Percentiles rank a stretch among this genome's conserved stretches.
phyloP scores from a whole-genome alignment of 2,329 filamentous ascomycete species.

The Dactylellina parvicollis region DNA sequence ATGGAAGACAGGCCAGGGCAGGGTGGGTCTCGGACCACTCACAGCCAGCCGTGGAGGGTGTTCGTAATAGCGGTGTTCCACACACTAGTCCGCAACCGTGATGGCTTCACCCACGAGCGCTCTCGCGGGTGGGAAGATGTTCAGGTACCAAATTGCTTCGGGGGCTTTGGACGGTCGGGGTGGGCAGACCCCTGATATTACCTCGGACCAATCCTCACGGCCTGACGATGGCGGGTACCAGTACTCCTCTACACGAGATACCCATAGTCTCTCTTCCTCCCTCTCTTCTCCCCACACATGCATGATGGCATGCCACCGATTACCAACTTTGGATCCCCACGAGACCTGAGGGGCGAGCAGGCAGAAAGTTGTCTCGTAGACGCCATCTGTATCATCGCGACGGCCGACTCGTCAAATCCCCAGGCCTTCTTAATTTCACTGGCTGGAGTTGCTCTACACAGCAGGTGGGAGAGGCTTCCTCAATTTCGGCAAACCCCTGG shows the following conservation, averaged over 20 bases:
- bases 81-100: conserved; percentile 20
- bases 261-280: not conserved
- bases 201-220: conserved; percentile 45
- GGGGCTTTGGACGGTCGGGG: conserved; percentile 51
- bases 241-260: conserved; percentile 1
- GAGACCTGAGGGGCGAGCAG: conserved; percentile 6
- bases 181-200: conserved; percentile 35
- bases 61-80: conserved; percentile 18
- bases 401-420: conserved; percentile 18
- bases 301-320: not conserved
- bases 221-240: conserved; percentile 12
- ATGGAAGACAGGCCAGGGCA: conserved; percentile 47
- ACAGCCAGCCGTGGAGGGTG: conserved; percentile 18
- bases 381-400: conserved; percentile 48
- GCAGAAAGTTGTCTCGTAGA: conserved; percentile 47
- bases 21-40: conserved; percentile 51
- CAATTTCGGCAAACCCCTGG: conserved; percentile 51
- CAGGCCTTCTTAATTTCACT: conserved; percentile 43
- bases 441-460: conserved; percentile 50
- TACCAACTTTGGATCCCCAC: conserved; percentile 30
- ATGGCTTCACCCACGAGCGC: conserved; percentile 8
- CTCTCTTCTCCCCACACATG: not conserved
- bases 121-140: conserved; percentile 28
- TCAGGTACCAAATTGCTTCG: conserved; percentile 54
- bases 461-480: conserved; percentile 41